phyloP scores from a whole-genome alignment of 202 grass and related monocot species.

The Schoenoplectus triqueter region DNA sequence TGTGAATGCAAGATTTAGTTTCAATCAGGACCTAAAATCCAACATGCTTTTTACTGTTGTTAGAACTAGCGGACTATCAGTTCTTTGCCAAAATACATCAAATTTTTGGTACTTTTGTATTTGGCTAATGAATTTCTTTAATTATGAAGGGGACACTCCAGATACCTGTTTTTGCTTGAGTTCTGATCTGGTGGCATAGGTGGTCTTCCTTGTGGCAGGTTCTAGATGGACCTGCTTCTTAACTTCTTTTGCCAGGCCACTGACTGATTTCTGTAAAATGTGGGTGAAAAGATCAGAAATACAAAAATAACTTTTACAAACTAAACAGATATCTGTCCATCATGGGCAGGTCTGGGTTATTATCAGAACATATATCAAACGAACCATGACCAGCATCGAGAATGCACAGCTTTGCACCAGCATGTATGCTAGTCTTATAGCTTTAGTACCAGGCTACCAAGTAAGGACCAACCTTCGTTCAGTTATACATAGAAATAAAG shows the following conservation, averaged over 20 bases:
- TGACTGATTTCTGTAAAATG: conserved; percentile 38
- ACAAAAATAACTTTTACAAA: neutral
- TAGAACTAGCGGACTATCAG: neutral
- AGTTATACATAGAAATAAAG: conserved; percentile 22
- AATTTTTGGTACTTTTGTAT: neutral
- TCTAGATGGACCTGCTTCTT: neutral
- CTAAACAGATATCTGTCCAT: neutral
- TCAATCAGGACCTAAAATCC: neutral
- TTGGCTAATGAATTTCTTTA: conserved; percentile 20
- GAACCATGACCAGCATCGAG: neutral
- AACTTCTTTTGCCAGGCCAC: conserved; percentile 10
- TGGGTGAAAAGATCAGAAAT: neutral
- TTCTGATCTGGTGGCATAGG: conserved; percentile 17
- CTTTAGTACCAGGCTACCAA: neutral
- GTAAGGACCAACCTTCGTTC: neutral
- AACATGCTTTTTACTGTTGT: neutral
- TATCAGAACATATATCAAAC: neutral
- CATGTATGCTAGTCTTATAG: neutral
- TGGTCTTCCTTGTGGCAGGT: conserved; percentile 19
- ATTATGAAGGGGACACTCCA: neutral
- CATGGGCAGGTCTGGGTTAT: neutral
- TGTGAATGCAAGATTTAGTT: neutral
- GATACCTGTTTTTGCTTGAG: conserved; percentile 30
- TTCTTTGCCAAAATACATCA: conserved; percentile 14
- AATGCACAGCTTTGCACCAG: neutral